Evolutionary conservation across 2,329 filamentous ascomycete species (phyloP), one percentile per base, ranked within the genome.

Genomic region (Cephalotrichum gorgonifer): DNA sequence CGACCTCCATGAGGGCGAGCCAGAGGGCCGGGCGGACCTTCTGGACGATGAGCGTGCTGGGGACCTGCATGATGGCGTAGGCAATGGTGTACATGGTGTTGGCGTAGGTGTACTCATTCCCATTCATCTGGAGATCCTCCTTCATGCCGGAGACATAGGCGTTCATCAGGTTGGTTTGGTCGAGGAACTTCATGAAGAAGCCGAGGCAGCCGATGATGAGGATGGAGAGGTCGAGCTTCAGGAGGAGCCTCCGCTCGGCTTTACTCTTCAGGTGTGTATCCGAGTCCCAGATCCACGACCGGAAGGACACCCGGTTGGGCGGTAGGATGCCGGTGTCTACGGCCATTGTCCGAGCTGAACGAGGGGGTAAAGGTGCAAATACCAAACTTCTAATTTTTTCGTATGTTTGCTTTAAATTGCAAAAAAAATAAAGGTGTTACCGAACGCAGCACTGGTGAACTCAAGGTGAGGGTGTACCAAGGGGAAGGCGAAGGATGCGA

Each of bases 171-270:
- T 67, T 68, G 15, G 60, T 64, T n/a, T 65, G 62, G 45, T 68
- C 65, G 9, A 68, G 62, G 59, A 64, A 50, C n/a, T 76, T 76
- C 55, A 73, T 64, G 49, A 78, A 72, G 56, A 77, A 78, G 54
- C 69, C 73, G 45, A 83, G 57, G 56, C 78, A 83, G 60, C 79
- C 82, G 56, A 82, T 82, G 0, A 75, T 79, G 42, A 83, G 60
- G 6, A 76, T 62, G 50, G 73, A 75, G 56, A 67, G 69, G 54
- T 76, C 73, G 25, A 75, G 65, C 56, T 76, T 76, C 48, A 68
- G 62, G 17, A 74, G 63, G 9, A 77, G 65, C 38, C 59, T 62
- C 50, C 69, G 69, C 55, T 76, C 69, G 51, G 64, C 62, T 2
- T 57, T 58, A 9, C 60, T 63, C 0, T 46, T 46, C 15, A 35